Percentiles rank a stretch among this genome's conserved stretches.
Conservation (phyloP, 345 rosid species). For the Citrus inodora region DNA sequence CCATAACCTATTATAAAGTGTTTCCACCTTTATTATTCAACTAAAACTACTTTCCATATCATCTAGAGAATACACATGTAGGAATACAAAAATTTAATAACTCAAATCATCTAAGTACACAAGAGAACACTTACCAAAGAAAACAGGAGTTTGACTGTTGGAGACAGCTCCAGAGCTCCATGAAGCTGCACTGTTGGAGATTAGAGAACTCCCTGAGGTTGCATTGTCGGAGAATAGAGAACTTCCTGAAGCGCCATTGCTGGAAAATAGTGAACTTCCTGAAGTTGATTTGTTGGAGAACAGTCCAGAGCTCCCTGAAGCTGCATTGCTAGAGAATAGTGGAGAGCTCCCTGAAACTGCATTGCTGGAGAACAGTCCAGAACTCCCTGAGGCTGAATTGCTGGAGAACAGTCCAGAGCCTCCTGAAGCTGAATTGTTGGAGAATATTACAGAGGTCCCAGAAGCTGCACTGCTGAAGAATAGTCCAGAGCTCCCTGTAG, state of each 20-base stretch:
- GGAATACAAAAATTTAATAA: background rate
- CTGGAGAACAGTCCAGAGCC: constrained; percentile 36
- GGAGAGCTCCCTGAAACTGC: constrained; percentile 39
- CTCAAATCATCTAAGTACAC: constrained; percentile 2
- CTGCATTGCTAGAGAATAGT: constrained; percentile 11
- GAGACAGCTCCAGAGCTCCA: constrained; percentile 40
- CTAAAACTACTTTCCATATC: background rate
- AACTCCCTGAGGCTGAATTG: constrained; percentile 30
- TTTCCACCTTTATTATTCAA: constrained; percentile 1
- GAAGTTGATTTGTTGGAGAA: background rate
- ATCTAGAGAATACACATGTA: background rate
- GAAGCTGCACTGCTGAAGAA: constrained; percentile 30
- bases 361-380: constrained; percentile 34
- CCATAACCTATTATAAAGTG: background rate
- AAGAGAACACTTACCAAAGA: constrained; percentile 38
- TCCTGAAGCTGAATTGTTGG: constrained; percentile 30
- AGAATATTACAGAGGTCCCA: constrained; percentile 36
- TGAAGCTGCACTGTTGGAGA: constrained; percentile 19
- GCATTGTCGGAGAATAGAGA: background rate
- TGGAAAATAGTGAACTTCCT: background rate
- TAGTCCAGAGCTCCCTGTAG: constrained; percentile 39
- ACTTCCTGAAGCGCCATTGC: background rate
- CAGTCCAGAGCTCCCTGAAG: constrained; percentile 16
- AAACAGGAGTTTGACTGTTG: constrained; percentile 35
- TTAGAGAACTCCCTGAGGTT: background rate